phyloP scores from a whole-genome alignment of 345 rosid genomes.

The Linum trigynum region DNA sequence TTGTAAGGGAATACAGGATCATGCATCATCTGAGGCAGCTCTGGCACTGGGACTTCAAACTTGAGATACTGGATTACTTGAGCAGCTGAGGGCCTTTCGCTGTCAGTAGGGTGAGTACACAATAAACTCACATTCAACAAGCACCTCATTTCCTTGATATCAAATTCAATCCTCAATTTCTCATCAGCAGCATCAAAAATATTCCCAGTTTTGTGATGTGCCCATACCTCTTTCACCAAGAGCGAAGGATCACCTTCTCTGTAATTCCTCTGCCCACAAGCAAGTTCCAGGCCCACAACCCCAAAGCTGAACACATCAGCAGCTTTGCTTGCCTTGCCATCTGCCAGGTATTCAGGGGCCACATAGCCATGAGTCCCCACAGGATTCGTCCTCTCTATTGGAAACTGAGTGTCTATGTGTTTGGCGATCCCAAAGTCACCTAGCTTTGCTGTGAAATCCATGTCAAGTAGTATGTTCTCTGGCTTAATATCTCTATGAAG shows the following conservation, averaged over 20 bases:
- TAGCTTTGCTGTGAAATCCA: background rate
- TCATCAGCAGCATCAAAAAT: conserved; percentile 14
- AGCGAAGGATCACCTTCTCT: background rate
- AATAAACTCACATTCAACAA: conserved; percentile 16
- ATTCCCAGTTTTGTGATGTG: conserved; percentile 12
- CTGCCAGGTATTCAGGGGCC: no score
- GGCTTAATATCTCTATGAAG: background rate
- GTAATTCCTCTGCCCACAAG: no score
- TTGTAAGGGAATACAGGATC: no score
- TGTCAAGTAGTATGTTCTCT: no score
- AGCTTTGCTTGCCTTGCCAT: no score
- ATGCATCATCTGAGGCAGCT: no score
- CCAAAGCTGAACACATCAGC: no score
- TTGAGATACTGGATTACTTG: conserved; percentile 17
- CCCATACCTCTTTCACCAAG: conserved; percentile 20
- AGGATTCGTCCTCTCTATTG: no score
- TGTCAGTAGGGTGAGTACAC: conserved; percentile 17
- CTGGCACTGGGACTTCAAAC: no score
- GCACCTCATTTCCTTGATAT: conserved; percentile 16
- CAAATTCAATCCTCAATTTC: conserved; percentile 12
- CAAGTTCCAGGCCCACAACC: no score
- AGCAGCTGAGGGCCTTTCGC: conserved; percentile 16
- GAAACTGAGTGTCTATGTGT: background rate
- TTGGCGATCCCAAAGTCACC: background rate
- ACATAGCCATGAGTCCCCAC: no score